phyloP scores from a whole-genome alignment of 2,329 filamentous ascomycete species.

The Teratosphaeriaceae sp. region DNA sequence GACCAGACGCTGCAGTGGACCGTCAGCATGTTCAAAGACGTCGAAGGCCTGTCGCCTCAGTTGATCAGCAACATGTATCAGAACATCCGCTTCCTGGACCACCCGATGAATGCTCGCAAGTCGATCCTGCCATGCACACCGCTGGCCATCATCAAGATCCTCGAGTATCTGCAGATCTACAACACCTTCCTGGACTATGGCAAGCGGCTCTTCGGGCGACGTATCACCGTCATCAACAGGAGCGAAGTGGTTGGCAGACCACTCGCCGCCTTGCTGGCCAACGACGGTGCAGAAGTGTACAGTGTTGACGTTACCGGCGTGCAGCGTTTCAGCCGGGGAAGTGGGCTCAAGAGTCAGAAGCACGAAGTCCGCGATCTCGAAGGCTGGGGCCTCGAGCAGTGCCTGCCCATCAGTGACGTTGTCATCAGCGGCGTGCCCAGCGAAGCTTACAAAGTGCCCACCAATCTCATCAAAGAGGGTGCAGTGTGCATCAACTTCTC shows the following conservation, averaged over 20 bases:
- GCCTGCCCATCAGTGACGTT: slow-evolving; percentile 82
- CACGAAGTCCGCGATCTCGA: slow-evolving; percentile 84
- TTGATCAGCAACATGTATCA: slow-evolving; percentile 99
- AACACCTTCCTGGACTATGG: slow-evolving; percentile 90
- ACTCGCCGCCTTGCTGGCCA: slow-evolving; percentile 84
- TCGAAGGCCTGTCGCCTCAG: slow-evolving; percentile 87
- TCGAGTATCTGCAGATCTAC: slow-evolving; percentile 94
- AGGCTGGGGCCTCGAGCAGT: slow-evolving; percentile 71
- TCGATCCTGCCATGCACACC: slow-evolving; percentile 94
- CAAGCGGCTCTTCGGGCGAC: slow-evolving; percentile 87
- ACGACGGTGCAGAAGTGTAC: slow-evolving; percentile 93
- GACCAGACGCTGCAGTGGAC: slow-evolving; percentile 96
- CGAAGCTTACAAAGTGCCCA: slow-evolving; percentile 84
- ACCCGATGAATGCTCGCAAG: slow-evolving; percentile 70
- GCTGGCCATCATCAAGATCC: slow-evolving; percentile 90
- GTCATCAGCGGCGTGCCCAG: slow-evolving; percentile 89
- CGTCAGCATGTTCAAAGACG: slow-evolving; percentile 83
- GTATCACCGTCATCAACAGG: slow-evolving; percentile 92
- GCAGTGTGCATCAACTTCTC: slow-evolving; percentile 99
- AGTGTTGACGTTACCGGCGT: slow-evolving; percentile 89
- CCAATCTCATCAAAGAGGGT: slow-evolving; percentile 74
- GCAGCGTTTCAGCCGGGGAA: slow-evolving; percentile 84
- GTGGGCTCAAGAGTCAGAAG: slow-evolving; percentile 74
- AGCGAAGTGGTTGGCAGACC: slow-evolving; percentile 94
- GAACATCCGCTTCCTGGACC: slow-evolving; percentile 90